Conservation (phyloP, 768 basidiomycete genomes). For the Cantharellus cinnabarinus region DNA sequence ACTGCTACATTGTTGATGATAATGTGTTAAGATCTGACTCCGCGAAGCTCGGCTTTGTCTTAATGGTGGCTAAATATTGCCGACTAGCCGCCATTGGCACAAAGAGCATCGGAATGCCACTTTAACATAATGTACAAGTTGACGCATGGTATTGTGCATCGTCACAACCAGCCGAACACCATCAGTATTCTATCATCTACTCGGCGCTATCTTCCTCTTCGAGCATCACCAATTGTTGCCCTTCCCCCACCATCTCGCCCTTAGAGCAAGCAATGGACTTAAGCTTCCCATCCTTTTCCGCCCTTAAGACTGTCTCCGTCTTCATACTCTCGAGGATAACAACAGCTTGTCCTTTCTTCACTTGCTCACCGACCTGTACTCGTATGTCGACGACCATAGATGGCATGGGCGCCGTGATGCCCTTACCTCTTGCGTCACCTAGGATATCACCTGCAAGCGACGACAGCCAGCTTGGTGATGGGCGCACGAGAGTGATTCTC, state of each 20-base stretch:
- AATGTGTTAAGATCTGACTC: no score
- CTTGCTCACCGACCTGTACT: constrained; percentile 53
- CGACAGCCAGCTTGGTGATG: constrained; percentile 49
- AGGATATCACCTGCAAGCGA: constrained; percentile 42
- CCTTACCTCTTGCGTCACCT: constrained; percentile 26
- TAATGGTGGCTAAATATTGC: no score
- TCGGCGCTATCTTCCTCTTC: constrained; percentile 4
- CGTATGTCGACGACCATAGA: constrained; percentile 78
- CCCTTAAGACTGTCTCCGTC: constrained; percentile 76
- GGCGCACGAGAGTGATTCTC: constrained; percentile 45
- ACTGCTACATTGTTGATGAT: no score
- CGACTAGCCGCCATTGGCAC: no score
- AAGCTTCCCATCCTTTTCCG: constrained; percentile 33
- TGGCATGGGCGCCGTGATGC: constrained; percentile 76
- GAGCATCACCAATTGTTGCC: constrained; percentile 45
- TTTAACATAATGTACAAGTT: no score
- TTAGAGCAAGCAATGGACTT: constrained; percentile 53
- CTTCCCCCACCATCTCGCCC: constrained; percentile 86
- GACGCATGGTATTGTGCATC: no score
- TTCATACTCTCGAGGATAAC: constrained; percentile 94
- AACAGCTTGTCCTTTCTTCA: constrained; percentile 62
- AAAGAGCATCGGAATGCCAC: no score
- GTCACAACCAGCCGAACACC: no score
- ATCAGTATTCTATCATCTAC: not conserved
- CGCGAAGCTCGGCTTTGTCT: no score